A percentile compares a stretch with the other conserved stretches of the same genome.
Evolutionary conservation across 192 early-diverging fungal genomes (phyloP).

Genomic region (Mortierella antarctica): DNA sequence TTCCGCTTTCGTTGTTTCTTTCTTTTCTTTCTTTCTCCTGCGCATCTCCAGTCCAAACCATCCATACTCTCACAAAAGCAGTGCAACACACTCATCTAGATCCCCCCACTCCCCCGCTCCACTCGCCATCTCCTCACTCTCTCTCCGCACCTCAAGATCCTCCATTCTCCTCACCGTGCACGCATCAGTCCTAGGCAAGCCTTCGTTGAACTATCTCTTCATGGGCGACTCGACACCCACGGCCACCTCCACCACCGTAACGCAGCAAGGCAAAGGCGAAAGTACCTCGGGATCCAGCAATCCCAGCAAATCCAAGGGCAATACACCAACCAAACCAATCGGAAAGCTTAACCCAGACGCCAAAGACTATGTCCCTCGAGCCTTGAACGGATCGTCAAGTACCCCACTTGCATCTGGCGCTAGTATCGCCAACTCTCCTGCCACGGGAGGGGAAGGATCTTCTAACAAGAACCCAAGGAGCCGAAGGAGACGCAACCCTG

Average conservation of each 20-base stretch:
- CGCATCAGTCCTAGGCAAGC: neutral
- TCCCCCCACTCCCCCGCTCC: neutral
- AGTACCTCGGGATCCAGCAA: neutral
- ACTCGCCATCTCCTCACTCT: neutral
- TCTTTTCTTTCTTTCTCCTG: conserved; percentile 1
- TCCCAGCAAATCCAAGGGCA: neutral
- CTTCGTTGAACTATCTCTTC: neutral
- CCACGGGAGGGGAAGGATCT: neutral
- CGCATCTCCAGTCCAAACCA: neutral
- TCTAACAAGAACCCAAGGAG: conserved; percentile 11
- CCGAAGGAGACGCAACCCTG: conserved; percentile 24
- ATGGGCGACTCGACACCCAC: conserved; percentile 24
- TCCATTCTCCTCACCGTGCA: no score
- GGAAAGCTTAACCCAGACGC: conserved; percentile 43
- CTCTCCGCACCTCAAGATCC: no score
- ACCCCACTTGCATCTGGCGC: neutral
- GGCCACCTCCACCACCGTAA: neutral
- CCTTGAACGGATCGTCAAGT: neutral
- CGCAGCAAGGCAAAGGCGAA: neutral
- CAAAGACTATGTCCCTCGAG: conserved; percentile 47
- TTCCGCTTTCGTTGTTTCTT: neutral
- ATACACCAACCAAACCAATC: conserved; percentile 1
- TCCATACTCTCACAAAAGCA: neutral
- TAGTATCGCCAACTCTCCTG: neutral
- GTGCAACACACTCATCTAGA: neutral